A percentile compares a stretch with the other conserved stretches of the same genome.
Conservation (phyloP, 2,329 filamentous ascomycete species). For the Ophiocordyceps unilateralis region DNA sequence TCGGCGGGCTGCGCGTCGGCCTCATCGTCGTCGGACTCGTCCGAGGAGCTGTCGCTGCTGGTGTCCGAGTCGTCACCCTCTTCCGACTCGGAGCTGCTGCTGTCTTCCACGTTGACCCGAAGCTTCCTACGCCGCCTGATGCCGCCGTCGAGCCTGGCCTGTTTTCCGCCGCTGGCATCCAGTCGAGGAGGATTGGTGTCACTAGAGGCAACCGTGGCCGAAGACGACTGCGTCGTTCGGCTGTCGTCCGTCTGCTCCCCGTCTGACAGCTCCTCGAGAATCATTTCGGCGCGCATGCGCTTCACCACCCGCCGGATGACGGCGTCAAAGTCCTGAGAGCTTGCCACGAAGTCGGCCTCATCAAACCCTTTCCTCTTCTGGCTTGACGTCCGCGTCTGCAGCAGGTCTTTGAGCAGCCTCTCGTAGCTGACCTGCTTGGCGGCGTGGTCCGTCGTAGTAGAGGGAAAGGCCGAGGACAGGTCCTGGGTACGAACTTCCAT, state of each 20-base stretch:
- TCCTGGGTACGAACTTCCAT: constrained; percentile 39
- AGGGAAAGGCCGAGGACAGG: constrained; percentile 29
- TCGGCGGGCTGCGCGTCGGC: constrained; percentile 4
- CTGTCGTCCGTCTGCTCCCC: constrained; percentile 22
- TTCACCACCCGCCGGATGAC: constrained; percentile 40
- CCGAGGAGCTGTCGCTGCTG: constrained; percentile 19
- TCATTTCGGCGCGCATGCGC: constrained; percentile 44
- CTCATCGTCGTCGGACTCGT: constrained; percentile 18
- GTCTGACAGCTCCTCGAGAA: constrained; percentile 37
- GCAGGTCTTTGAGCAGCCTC: constrained; percentile 32
- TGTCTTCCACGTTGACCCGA: constrained; percentile 26
- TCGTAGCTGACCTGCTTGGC: constrained; percentile 36
- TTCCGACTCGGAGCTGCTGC: constrained; percentile 18
- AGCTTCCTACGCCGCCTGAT: constrained; percentile 35
- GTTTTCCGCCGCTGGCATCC: constrained; percentile 18
- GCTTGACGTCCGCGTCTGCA: constrained; percentile 16
- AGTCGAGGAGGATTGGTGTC: constrained; percentile 8
- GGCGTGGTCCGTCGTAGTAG: constrained; percentile 28
- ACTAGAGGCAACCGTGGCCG: constrained; percentile 11
- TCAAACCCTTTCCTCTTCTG: constrained; percentile 32
- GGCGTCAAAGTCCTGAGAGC: constrained; percentile 28
- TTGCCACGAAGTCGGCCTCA: constrained; percentile 33
- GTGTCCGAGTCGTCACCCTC: constrained; percentile 10
- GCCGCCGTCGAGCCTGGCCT: constrained; percentile 26
- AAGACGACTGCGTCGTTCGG: constrained; percentile 14